Base-by-base conservation (phyloP, 768 basidiomycete genomes). In the Hypsizygus marmoreus region DNA sequence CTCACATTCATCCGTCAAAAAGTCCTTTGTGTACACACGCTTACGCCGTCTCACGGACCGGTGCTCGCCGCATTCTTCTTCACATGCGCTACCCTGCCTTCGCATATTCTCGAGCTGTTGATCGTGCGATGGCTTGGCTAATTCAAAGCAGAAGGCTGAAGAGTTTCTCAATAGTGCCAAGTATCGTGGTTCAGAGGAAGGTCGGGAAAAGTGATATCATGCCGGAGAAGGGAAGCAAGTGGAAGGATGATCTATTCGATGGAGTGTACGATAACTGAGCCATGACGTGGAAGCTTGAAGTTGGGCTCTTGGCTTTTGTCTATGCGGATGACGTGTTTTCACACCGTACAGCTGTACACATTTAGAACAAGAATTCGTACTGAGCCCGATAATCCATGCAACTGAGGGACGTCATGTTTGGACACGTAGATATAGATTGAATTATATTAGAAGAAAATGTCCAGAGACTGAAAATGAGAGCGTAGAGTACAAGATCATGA, bases 91-190 rank as follows among this genome's bases (percentile, higher is more conserved):
- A 85, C 50, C 73, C 84, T 1, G 76, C 75, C 0, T 90, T 90
- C 57, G 86, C 88, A 0, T 89, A 87, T 55, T 88, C 86, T 12
- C 79, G 88, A 6, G 82, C 87, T 0, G 74, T 90, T 41, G 89
- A 91, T 56, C 85, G 87, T 51, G 88, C 86, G 2, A 66, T 83
- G 13, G 71, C 80, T 4, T 87, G 85, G 84, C 73, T 91, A 11
- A 66, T 88, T 9, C 63, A 72, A 53, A 80, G 70, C 44, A 71
- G 73, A 6, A 69, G 79, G 33, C 52, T 90, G 33, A 76, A 71
- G 41, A 72, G 77, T 32, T 90, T 75, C 54, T 86, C 83, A 0
- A 60, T 89, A 13, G 81, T 87, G 0, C 86, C 86, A 0, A 84
- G 82, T 49, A 62, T 90, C 13, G 69, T 84, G 12, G 71, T 84